Conservation (phyloP, 2,329 filamentous ascomycete species). For the Aureobasidium leucospermi region DNA sequence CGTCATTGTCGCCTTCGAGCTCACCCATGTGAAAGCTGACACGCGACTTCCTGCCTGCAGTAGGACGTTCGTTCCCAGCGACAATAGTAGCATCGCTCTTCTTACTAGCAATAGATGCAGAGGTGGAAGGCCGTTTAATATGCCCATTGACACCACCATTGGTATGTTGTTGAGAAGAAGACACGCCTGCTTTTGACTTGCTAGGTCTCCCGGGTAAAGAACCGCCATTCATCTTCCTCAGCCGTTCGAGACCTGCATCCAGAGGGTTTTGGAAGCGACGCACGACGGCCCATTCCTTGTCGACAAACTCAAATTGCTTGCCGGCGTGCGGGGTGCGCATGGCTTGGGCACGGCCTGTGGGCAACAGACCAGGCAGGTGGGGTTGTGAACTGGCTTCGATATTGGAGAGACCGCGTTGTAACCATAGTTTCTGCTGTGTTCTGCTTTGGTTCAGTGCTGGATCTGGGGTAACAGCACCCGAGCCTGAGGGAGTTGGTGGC, state of each 20-base stretch:
- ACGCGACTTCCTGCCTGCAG: constrained; percentile 13
- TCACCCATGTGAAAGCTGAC: constrained; percentile 16
- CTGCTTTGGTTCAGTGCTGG: constrained; percentile 43
- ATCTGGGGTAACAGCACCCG: constrained; percentile 15
- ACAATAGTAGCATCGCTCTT: background rate
- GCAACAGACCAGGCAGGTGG: constrained; percentile 32
- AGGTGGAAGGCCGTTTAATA: background rate
- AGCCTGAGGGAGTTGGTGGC: constrained; percentile 25
- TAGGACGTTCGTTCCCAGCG: constrained; percentile 16
- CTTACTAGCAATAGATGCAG: constrained; percentile 4
- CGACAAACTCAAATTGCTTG: constrained; percentile 58
- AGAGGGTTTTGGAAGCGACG: constrained; percentile 65
- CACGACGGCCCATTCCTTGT: constrained; percentile 67
- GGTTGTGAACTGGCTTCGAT: constrained; percentile 54
- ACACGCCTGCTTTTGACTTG: constrained; percentile 13
- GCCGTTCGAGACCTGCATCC: constrained; percentile 51
- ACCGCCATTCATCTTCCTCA: constrained; percentile 26
- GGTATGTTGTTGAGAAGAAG: constrained; percentile 24
- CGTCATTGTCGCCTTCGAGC: constrained; percentile 6
- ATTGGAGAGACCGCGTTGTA: constrained; percentile 64
- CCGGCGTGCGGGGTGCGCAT: constrained; percentile 44
- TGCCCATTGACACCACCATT: constrained; percentile 24
- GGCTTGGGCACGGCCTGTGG: constrained; percentile 32
- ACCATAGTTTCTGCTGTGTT: constrained; percentile 68
- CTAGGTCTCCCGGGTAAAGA: constrained; percentile 27